Evolutionary conservation across 768 basidiomycete species (phyloP), one percentile per base, ranked within the genome.

Genomic region (Boletus sp.): DNA sequence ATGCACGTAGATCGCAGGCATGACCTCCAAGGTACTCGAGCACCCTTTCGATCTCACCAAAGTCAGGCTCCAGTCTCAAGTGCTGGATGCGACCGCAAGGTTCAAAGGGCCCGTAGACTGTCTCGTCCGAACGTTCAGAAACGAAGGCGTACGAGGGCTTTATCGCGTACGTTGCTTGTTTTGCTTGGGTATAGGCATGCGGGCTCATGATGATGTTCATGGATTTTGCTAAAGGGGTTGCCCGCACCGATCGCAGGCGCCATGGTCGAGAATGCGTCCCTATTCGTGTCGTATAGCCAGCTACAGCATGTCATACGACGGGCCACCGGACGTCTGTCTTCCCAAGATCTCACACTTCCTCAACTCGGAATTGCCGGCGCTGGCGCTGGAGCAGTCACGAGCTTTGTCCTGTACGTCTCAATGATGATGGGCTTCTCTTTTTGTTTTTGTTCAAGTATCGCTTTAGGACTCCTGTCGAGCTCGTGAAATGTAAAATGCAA

Each of bases 401-500:
- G 92, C 64, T 94, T 95, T 71, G 80, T 94, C 50, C 75, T 98
- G 90, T 93, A 62, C 54, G 89, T 24, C 29, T n/a, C 24, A 47
- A n/a, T 10, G 24, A 17, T 6, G 8, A 7, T 14, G 44, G 17
- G 15, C 6, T 32, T 18, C 30, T 46, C 11, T 11, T 12, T 32
- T n/a, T n/a, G 3, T 33, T 35, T 20, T 33, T 24, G 15, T 17
- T 46, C 30, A 59, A 18, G 3, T 14, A 28, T 29, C 24, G 5
- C 7, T 52, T 64, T 52, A 93, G 92, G 30, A 97, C 94, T 0
- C 95, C 95, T 1, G 87, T 98, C 55, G 95, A 97, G 66, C 86
- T 97, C 48, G 84, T 98, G 56, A 97, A 98, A 74, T 97, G 94
- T 77, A 92, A 93, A 72, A 96, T 98, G 94, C 95, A 97, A 71